Evolutionary conservation across 805 yeast species (phyloP).

Genomic region (Zygotorulaspora sp.): DNA sequence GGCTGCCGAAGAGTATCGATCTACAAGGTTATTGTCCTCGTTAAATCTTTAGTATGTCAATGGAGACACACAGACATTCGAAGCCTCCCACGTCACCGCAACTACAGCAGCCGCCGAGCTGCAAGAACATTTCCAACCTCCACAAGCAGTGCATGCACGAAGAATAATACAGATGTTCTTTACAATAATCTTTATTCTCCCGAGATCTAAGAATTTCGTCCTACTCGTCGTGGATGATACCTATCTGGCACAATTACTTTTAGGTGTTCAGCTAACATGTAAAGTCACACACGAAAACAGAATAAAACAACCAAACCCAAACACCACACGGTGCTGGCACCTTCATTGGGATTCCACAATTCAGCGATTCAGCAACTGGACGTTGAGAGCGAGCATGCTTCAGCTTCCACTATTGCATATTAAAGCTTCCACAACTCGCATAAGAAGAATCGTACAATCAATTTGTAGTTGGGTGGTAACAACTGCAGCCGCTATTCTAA

Average conservation of each 20-base stretch:
- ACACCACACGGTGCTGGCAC: not conserved
- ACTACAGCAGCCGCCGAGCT: not conserved
- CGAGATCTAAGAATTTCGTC: too few relatives aligned
- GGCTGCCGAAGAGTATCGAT: not conserved
- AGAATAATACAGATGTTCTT: too few relatives aligned
- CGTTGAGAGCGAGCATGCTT: not conserved
- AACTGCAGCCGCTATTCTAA: not conserved
- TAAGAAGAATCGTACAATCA: not conserved
- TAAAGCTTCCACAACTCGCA: slow-evolving; percentile 1
- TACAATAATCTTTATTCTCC: too few relatives aligned
- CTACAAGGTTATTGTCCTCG: slow-evolving; percentile 1
- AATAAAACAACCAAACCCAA: not conserved
- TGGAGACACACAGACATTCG: not conserved
- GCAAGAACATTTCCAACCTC: not conserved
- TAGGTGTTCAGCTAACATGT: too few relatives aligned
- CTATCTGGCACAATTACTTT: too few relatives aligned
- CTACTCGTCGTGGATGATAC: too few relatives aligned
- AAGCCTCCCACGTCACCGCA: too few relatives aligned
- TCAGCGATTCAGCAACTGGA: not conserved
- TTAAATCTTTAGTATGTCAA: not conserved
- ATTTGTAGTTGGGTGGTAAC: not conserved
- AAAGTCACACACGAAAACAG: not conserved
- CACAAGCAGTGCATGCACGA: too few relatives aligned
- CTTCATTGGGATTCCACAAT: slow-evolving; percentile 1
- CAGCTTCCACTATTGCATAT: not conserved